Evolutionary conservation across 805 yeast genomes (phyloP).

Genomic region (Wickerhamomyces ciferrii): DNA sequence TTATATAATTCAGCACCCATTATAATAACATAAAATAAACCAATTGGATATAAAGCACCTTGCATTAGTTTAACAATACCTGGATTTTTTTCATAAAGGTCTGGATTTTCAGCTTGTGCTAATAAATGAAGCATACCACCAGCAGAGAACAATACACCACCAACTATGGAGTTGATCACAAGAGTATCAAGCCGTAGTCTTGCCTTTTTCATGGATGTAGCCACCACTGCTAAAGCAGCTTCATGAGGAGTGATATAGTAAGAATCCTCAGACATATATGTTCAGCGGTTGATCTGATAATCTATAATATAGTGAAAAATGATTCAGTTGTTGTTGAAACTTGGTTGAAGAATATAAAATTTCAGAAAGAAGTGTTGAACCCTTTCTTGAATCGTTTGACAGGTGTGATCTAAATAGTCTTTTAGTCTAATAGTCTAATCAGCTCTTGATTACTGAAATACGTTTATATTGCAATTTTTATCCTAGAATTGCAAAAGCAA

Average conservation of each 20-base stretch:
- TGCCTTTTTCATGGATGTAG: constrained; percentile 80
- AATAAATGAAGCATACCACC: constrained; percentile 70
- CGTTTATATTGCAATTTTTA: no score
- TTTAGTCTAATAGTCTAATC: no score
- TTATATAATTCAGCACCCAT: constrained; percentile 76
- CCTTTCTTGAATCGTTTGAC: no score
- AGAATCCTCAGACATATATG: constrained; percentile 37
- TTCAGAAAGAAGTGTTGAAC: no score
- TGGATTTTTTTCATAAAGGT: constrained; percentile 33
- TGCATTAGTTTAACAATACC: constrained; percentile 52
- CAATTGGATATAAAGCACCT: constrained; percentile 64
- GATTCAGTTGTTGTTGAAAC: neutral
- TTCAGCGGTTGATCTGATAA: no score
- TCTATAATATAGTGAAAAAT: neutral
- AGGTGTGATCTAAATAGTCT: no score
- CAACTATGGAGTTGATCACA: constrained; percentile 60
- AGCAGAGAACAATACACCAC: constrained; percentile 61
- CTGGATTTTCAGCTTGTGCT: constrained; percentile 47
- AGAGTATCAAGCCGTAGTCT: constrained; percentile 57
- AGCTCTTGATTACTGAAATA: no score
- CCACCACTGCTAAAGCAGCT: constrained; percentile 79
- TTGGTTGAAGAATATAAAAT: no score
- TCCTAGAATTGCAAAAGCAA: no score
- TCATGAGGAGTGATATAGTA: constrained; percentile 72
- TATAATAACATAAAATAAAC: constrained; percentile 67